Percentiles rank a stretch among this genome's conserved stretches.
Conservation (phyloP, 208 protist species). For the Leishmania gerbilli region DNA sequence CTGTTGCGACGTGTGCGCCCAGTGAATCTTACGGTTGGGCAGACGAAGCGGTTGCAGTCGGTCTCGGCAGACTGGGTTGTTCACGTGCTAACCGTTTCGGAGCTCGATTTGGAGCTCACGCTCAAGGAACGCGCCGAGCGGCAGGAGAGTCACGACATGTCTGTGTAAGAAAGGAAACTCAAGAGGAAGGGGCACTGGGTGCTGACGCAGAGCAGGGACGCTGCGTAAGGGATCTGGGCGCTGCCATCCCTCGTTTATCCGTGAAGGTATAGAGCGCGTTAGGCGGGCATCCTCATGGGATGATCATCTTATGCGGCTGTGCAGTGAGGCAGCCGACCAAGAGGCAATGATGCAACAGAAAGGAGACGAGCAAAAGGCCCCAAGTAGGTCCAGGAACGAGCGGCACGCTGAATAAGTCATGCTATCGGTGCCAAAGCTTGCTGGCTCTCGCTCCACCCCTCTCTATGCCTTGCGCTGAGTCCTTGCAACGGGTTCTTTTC, state of each 20-base stretch:
- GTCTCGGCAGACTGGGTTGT: constrained; percentile 71
- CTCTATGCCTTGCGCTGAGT: background rate
- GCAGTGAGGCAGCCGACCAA: background rate
- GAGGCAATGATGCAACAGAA: background rate
- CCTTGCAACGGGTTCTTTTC: background rate
- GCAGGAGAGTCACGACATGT: background rate
- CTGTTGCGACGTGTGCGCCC: constrained; percentile 47
- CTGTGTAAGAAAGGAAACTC: background rate
- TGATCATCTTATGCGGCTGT: background rate
- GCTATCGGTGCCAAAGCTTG: background rate
- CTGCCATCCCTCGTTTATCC: background rate
- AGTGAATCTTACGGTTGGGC: constrained; percentile 39
- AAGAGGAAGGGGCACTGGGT: background rate
- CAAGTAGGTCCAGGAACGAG: background rate
- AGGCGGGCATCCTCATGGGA: background rate
- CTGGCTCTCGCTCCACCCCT: background rate
- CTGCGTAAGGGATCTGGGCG: background rate
- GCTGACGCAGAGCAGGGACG: background rate
- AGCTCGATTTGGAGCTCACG: constrained; percentile 52
- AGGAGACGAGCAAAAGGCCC: background rate
- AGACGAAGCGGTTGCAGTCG: constrained; percentile 41
- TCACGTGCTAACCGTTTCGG: constrained; percentile 42
- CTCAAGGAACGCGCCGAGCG: constrained; percentile 26
- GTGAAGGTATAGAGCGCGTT: background rate
- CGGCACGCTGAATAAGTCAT: background rate